phyloP scores from a whole-genome alignment of 108 stramenopile genomes.

The Nitzschia sp. region DNA sequence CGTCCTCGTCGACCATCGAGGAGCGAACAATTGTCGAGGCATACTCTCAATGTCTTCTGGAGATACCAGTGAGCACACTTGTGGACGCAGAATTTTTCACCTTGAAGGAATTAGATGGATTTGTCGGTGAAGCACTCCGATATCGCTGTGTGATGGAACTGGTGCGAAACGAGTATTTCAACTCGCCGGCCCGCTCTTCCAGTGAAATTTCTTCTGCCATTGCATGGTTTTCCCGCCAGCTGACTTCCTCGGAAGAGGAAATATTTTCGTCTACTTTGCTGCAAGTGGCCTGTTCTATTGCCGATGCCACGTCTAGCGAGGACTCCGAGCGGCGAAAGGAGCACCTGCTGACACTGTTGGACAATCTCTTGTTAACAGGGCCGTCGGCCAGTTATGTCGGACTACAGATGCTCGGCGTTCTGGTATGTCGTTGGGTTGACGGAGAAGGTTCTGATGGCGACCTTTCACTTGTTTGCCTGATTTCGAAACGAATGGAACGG shows the following conservation, averaged over 20 bases:
- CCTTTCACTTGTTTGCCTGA: slow-evolving; percentile 25
- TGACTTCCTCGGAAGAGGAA: slow-evolving; percentile 21
- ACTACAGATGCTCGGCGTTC: slow-evolving; percentile 32
- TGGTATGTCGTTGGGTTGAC: slow-evolving; percentile 26
- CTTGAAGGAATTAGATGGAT: slow-evolving; percentile 17
- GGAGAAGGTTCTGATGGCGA: slow-evolving; percentile 37
- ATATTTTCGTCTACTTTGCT: slow-evolving; percentile 22
- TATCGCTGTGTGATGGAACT: slow-evolving; percentile 31
- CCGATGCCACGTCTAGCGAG: slow-evolving; percentile 24
- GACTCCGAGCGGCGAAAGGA: slow-evolving; percentile 23
- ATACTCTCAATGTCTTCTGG: slow-evolving; percentile 28
- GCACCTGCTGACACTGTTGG: slow-evolving; percentile 27
- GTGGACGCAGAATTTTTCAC: slow-evolving; percentile 25
- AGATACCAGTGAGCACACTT: slow-evolving; percentile 27
- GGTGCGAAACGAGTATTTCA: slow-evolving; percentile 26
- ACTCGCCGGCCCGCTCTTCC: slow-evolving; percentile 26
- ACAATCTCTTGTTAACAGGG: slow-evolving; percentile 34
- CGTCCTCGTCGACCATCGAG: not conserved
- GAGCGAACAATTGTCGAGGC: slow-evolving; percentile 26
- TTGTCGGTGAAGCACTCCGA: slow-evolving; percentile 32
- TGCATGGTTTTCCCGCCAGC: slow-evolving; percentile 36
- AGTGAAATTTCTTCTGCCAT: slow-evolving; percentile 34
- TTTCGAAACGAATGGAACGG: slow-evolving; percentile 6
- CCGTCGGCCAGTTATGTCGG: slow-evolving; percentile 30
- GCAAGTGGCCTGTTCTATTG: slow-evolving; percentile 28